These are phyloP conservation scores for Apiospora hydei DNA, from an alignment of 2,329 filamentous ascomycete species.

Conservation along the genomic window DNA sequence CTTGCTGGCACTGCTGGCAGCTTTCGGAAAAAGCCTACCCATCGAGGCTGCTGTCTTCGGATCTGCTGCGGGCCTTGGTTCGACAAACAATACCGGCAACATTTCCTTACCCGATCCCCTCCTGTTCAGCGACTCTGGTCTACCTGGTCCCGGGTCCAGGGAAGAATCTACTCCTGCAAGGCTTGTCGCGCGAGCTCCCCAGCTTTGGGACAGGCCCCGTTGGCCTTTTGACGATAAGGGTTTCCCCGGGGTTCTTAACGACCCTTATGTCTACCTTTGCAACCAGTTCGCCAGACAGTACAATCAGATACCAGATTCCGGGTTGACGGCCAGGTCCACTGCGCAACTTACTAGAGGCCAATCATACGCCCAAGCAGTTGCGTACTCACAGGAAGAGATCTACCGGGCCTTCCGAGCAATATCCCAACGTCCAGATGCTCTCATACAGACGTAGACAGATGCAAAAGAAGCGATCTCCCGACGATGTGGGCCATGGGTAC, in stretches of 20 bases:
- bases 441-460: too few species aligned
- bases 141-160: not conserved
- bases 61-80: not conserved
- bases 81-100: not conserved
- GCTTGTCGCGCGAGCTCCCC: not conserved
- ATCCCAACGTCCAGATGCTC: not conserved
- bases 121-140: not conserved
- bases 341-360: not conserved
- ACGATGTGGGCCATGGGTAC: too few species aligned
- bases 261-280: not conserved
- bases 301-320: not conserved
- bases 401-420: not conserved
- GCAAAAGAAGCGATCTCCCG: too few species aligned
- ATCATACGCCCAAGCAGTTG: fast-evolving
- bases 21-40: not conserved
- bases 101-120: not conserved
- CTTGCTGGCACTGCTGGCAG: not conserved
- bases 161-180: not conserved
- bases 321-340: fast-evolving
- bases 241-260: not conserved
- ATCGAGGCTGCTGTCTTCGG: not conserved
- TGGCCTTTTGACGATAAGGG: not conserved
- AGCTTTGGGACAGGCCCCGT: not conserved
- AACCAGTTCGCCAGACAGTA: not conserved
- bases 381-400: not conserved